Percentiles rank a stretch among this genome's conserved stretches.
These are phyloP conservation scores for Pyrus pyrifolia DNA, from an alignment of 306 rosid genomes.

Conservation along the genomic window DNA sequence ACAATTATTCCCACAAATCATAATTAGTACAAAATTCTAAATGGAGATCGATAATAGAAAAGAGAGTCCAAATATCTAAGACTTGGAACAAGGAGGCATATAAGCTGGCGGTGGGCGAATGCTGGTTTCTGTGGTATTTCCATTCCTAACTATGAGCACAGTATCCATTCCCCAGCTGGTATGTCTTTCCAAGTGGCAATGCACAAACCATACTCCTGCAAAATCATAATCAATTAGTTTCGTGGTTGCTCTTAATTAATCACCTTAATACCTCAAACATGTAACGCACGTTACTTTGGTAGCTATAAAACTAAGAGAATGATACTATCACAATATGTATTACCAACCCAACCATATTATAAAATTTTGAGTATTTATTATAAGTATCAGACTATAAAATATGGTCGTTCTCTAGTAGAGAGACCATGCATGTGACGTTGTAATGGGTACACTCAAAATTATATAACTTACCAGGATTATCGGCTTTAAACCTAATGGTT, in stretches of 20 bases:
- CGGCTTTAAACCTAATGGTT: slow-evolving; percentile 26
- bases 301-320: background rate
- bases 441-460: background rate
- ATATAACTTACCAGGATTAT: slow-evolving; percentile 29
- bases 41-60: too few species aligned
- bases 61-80: background rate
- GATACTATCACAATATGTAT: background rate
- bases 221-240: background rate
- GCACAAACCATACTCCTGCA: slow-evolving; percentile 33
- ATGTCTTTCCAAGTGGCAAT: slow-evolving; percentile 26
- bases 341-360: background rate
- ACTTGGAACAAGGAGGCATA: slow-evolving; percentile 12
- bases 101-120: slow-evolving; percentile 14
- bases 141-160: slow-evolving; percentile 23
- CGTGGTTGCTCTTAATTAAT: too few species aligned
- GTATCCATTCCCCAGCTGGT: slow-evolving; percentile 24
- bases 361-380: background rate
- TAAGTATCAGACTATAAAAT: background rate
- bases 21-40: too few species aligned
- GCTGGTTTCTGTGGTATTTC: slow-evolving; percentile 1
- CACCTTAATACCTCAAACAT: background rate
- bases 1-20: background rate
- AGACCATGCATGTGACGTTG: background rate
- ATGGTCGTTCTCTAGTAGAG: background rate
- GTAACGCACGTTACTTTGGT: background rate